These are phyloP conservation scores for Aspergillus jensenii DNA, from an alignment of 2,329 filamentous ascomycete genomes.

Conservation along the genomic window DNA sequence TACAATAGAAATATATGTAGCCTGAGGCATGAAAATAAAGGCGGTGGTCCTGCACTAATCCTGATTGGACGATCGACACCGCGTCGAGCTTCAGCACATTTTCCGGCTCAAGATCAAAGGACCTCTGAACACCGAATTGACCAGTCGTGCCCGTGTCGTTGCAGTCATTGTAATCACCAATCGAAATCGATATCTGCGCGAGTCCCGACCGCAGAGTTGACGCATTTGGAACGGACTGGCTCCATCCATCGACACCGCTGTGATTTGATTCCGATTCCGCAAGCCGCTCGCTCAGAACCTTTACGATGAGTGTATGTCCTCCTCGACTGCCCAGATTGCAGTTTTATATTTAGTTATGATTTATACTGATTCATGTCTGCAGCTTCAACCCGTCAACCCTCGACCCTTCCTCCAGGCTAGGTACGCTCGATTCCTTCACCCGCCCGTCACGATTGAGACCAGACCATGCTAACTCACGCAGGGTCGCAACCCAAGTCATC, in stretches of 20 bases:
- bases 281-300: slow-evolving; percentile 10
- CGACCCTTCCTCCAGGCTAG: slow-evolving; percentile 93
- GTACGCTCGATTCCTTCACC: slow-evolving; percentile 53
- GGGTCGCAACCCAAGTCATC: slow-evolving; percentile 84
- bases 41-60: slow-evolving; percentile 22
- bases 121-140: slow-evolving; percentile 11
- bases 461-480: slow-evolving; percentile 34
- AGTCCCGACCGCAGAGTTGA: neutral
- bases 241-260: neutral
- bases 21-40: slow-evolving; percentile 6
- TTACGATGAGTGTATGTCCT: slow-evolving; percentile 36
- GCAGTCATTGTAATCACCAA: neutral
- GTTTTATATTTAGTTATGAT: slow-evolving; percentile 19
- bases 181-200: neutral
- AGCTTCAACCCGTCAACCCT: slow-evolving; percentile 94
- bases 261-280: neutral
- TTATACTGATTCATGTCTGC: slow-evolving; percentile 20
- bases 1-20: neutral
- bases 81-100: slow-evolving; percentile 33
- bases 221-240: slow-evolving; percentile 6
- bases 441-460: neutral
- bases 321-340: neutral
- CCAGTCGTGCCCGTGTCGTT: slow-evolving; percentile 8
- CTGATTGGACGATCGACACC: slow-evolving; percentile 25
- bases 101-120: slow-evolving; percentile 25